A percentile compares a stretch with the other conserved stretches of the same genome.
These are phyloP conservation scores for Clavispora fructus DNA, from an alignment of 805 yeast genomes.

Conservation along the genomic window DNA sequence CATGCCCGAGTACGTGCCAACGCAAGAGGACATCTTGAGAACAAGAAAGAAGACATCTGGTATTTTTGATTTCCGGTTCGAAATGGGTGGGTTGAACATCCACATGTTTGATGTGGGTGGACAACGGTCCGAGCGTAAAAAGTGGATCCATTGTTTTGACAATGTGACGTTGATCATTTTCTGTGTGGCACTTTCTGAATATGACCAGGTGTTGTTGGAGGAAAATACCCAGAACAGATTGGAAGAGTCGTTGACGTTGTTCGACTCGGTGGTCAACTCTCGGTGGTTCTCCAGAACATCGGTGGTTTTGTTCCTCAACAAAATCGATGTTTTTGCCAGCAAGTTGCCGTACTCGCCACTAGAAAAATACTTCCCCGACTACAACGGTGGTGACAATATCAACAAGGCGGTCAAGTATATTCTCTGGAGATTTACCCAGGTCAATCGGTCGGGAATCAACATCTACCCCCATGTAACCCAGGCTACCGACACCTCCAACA, in stretches of 20 bases:
- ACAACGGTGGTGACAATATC: conserved; percentile 84
- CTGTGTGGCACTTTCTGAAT: conserved; percentile 87
- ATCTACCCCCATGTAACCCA: conserved; percentile 90
- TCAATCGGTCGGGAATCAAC: conserved; percentile 75
- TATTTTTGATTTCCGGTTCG: conserved; percentile 76
- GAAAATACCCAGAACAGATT: conserved; percentile 24
- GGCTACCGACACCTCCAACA: conserved; percentile 89
- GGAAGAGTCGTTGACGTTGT: conserved; percentile 60
- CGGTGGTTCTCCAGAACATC: conserved; percentile 90
- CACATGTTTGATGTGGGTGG: conserved; percentile 84
- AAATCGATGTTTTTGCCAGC: conserved; percentile 85
- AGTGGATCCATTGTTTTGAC: conserved; percentile 97
- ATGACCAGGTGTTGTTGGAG: conserved; percentile 76
- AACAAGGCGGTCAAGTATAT: conserved; percentile 89
- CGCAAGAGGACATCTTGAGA: conserved; percentile 70
- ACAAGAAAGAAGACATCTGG: conserved; percentile 93
- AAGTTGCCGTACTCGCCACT: conserved; percentile 78
- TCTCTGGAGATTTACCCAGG: conserved; percentile 82
- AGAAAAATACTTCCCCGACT: conserved; percentile 82
- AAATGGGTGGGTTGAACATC: conserved; percentile 53
- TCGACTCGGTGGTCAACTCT: conserved; percentile 87
- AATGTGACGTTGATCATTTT: conserved; percentile 85
- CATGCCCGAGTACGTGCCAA: conserved; percentile 59
- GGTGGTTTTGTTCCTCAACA: conserved; percentile 79
- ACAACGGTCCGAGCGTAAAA: conserved; percentile 90